phyloP scores from a whole-genome alignment of 805 yeast genomes.

The Sungouiozyma intestinalis region DNA sequence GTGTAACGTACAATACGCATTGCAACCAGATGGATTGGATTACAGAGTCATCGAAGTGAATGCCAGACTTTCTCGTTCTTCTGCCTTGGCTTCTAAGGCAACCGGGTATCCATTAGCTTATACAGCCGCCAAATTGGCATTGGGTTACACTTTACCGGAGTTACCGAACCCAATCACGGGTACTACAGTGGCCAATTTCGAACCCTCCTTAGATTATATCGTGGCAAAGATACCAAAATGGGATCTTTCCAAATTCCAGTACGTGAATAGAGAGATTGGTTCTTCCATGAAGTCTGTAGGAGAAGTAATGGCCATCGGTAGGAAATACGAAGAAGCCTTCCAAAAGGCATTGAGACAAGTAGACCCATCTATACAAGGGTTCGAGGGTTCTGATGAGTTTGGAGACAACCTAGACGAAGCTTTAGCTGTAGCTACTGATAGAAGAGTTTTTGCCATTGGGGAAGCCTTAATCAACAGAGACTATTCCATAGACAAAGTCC shows the following conservation, averaged over 20 bases:
- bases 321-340: constrained; percentile 94
- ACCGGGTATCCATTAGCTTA: constrained; percentile 98
- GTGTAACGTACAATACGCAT: constrained; percentile 95
- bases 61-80: constrained; percentile 93
- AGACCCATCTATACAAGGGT: constrained; percentile 82
- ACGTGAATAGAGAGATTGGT: constrained; percentile 87
- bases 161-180: constrained; percentile 94
- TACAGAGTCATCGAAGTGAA: constrained; percentile 96
- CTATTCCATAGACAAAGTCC: constrained; percentile 85
- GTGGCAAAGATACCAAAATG: constrained; percentile 97
- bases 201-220: constrained; percentile 92
- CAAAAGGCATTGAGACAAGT: constrained; percentile 96
- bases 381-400: constrained; percentile 72
- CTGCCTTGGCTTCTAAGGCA: constrained; percentile 96
- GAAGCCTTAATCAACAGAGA: constrained; percentile 89
- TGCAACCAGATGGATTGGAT: constrained; percentile 91
- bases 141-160: constrained; percentile 90
- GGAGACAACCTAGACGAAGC: constrained; percentile 68
- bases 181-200: constrained; percentile 92
- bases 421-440: constrained; percentile 80
- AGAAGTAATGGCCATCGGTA: constrained; percentile 98
- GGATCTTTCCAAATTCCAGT: constrained; percentile 94
- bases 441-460: constrained; percentile 97
- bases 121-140: constrained; percentile 95
- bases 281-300: constrained; percentile 98